Evolutionary conservation across 305 asterid species (phyloP), one percentile per base, ranked within the genome.

Genomic region (Withania somnifera): DNA sequence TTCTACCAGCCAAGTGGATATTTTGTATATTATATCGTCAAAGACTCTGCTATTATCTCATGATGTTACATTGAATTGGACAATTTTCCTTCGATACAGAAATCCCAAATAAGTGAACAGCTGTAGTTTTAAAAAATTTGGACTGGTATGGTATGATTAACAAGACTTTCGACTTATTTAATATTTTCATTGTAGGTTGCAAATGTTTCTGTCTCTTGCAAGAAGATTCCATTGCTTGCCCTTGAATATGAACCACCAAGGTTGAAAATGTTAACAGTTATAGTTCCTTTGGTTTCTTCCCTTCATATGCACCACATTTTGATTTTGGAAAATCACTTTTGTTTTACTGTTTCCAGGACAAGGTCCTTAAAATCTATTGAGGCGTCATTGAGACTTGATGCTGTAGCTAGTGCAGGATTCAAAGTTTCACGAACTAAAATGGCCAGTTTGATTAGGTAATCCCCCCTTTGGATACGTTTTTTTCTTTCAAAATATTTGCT

Each of bases 161-260:
- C 45, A 11, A 38, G 54, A 32, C 32, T 36, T 67, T 38, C 76
- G 17, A 67, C 52, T n/a, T 57, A 11, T 22, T 63, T 30, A n/a
- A 9, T 53, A 40, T 84, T 56, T 66, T 57, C 20, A 83, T 84
- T 85, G 80, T 89, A 94, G 99, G 95, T 96, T 83, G 91, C 98
- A 79, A 93, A 91, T 90, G 98, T 93, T 82, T 86, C 98, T 2
- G 97, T 96, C 80, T 88, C 92, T 47, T 96, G 99, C 87, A 80
- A 90, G 86, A 91, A 84, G 91, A 94, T 94, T 81, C 98, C 98
- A 38, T 82, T 96, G 91, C 94, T 88, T 78, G 97, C 97, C 83
- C 93, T 96, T 84, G 98, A 94, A 86, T 96, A 96, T 86, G 94
- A 90, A 82, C 98, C 98, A 0, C 98, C 99, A 81, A 93, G 97